Evolutionary conservation across 2,329 filamentous ascomycete species (phyloP), one percentile per base, ranked within the genome.

Genomic region (Arthrobotrys pseudoclavata): DNA sequence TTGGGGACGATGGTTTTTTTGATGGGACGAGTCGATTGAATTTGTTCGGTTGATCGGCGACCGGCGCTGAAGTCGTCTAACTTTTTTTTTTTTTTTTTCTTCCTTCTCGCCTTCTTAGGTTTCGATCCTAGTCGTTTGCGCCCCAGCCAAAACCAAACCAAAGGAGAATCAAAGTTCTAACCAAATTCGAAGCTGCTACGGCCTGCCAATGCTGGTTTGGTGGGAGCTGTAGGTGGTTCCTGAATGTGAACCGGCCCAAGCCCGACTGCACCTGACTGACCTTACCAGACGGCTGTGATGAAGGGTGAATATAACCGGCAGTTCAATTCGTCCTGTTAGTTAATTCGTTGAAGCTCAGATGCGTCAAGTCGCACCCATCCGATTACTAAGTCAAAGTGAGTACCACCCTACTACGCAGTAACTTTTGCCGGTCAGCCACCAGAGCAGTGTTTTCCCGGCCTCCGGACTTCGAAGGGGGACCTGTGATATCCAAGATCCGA

Each of bases 11-110:
- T 50, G 26, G 15, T 18, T 57, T 60, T 60, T 60, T 62, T 69
- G 71, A 55, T 52, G 42, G 40, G 48, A 57, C 52, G 18, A 55
- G 22, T 34, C 18, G 45, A 64, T 69, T 64, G 66, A 77, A 67
- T 67, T 71, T 64, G 67, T 68, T 71, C 74, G 74, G 74, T 67
- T 47, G 45, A 42, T 71, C 74, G 74, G 74, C 57, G 42, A 70
- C 74, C 74, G 74, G 62, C 67, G 67, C 62, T 71, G 74, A 77
- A 67, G 66, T 60, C 52, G 12, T 66, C 42, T n/a, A 62, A 61
- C 18, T 53, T 37, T 62, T 61, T 68, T 68, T 75, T 75, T 68
- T 75, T 75, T 42, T 62, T 62, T 62, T 55, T 42, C 24, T 45
- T 45, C 60, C 67, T 75, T 68, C 55, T 53, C 50, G 29, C 37